Percentiles rank a stretch among this genome's conserved stretches.
Evolutionary conservation across 148 eudicot genomes (phyloP).

Genomic region (Nepenthes gracilis): DNA sequence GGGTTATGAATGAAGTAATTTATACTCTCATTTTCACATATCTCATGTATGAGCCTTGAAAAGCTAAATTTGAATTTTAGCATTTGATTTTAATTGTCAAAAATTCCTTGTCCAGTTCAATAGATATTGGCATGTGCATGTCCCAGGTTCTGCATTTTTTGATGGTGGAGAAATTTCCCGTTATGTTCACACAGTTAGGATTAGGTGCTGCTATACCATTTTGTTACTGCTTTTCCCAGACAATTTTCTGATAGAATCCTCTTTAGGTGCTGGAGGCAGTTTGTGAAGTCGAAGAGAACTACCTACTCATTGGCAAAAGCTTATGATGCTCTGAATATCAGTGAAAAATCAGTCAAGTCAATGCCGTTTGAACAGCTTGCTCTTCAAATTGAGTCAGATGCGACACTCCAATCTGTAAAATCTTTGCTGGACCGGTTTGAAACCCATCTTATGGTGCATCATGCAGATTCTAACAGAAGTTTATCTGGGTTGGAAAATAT

Average conservation of each 20-base stretch:
- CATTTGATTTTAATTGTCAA: too few relatives aligned
- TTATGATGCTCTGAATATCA: slow-evolving; percentile 47
- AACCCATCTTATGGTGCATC: slow-evolving; percentile 39
- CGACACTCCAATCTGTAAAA: slow-evolving; percentile 41
- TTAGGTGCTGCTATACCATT: neutral
- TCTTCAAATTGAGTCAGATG: slow-evolving; percentile 44
- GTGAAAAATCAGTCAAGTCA: slow-evolving; percentile 35
- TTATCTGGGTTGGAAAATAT: slow-evolving; percentile 50
- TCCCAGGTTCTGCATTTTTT: too few relatives aligned
- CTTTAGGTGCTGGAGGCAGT: slow-evolving; percentile 73
- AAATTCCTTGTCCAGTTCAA: too few relatives aligned
- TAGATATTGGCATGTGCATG: too few relatives aligned
- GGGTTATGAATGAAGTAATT: too few relatives aligned
- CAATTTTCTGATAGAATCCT: neutral
- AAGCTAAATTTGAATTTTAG: too few relatives aligned
- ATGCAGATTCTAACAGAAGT: slow-evolving; percentile 9
- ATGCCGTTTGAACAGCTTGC: slow-evolving; percentile 97
- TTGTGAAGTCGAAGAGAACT: slow-evolving; percentile 42
- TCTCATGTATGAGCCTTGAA: too few relatives aligned
- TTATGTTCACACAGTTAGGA: neutral
- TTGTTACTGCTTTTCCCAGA: neutral
- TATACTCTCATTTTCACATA: too few relatives aligned
- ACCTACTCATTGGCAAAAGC: slow-evolving; percentile 49
- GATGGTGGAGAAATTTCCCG: too few relatives aligned
- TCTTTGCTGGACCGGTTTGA: slow-evolving; percentile 76